phyloP scores from a whole-genome alignment of 2,329 filamentous ascomycete species.

The Magnaporthales sp. region DNA sequence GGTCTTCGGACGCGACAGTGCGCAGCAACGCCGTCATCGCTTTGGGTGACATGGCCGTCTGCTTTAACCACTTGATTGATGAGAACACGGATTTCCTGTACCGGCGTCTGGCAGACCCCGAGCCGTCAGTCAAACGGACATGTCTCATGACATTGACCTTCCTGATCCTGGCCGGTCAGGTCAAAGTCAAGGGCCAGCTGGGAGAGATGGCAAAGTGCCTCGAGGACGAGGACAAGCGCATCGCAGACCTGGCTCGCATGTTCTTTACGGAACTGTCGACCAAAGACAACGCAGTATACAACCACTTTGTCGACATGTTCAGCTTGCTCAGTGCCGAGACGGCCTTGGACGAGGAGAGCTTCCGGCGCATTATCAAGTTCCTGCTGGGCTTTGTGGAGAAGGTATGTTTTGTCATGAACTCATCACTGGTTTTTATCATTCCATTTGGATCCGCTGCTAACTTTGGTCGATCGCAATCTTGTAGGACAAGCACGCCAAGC shows the following conservation, averaged over 20 bases:
- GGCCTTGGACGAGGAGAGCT: slow-evolving; percentile 72
- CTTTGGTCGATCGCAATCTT: not conserved
- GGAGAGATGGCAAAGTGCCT: slow-evolving; percentile 99
- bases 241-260: slow-evolving; percentile 90
- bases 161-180: slow-evolving; percentile 90
- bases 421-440: not conserved
- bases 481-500: slow-evolving; percentile 93
- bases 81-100: slow-evolving; percentile 99
- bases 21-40: slow-evolving; percentile 95
- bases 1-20: slow-evolving; percentile 83
- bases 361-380: slow-evolving; percentile 84
- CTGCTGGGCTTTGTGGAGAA: slow-evolving; percentile 95
- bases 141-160: slow-evolving; percentile 98
- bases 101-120: slow-evolving; percentile 79
- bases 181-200: slow-evolving; percentile 98
- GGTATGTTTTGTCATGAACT: slow-evolving; percentile 41
- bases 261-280: slow-evolving; percentile 97
- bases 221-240: slow-evolving; percentile 90
- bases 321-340: slow-evolving; percentile 78
- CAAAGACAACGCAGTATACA: slow-evolving; percentile 98
- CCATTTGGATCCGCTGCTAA: not conserved
- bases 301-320: slow-evolving; percentile 99
- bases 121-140: slow-evolving; percentile 87
- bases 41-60: slow-evolving; percentile 96
- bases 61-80: slow-evolving; percentile 98